phyloP scores from a whole-genome alignment of 768 basidiomycete species.

The Basidioascus undulatus region DNA sequence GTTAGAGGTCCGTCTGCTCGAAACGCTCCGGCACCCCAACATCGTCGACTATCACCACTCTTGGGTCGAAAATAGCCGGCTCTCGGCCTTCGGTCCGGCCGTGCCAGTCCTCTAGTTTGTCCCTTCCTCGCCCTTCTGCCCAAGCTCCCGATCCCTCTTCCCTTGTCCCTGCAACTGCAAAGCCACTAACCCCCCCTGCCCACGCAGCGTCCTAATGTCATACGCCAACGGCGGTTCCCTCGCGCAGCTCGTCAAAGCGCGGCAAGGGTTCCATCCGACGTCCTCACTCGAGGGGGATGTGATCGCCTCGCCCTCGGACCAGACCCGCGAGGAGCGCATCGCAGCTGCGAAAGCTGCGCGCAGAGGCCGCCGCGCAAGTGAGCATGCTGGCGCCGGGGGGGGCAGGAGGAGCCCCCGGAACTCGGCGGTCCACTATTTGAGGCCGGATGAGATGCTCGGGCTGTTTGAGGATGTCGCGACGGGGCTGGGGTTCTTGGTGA shows the following conservation, averaged over 20 bases:
- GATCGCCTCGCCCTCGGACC: conserved; percentile 13
- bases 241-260: conserved; percentile 12
- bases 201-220: conserved; percentile 20
- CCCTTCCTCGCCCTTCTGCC: not conserved
- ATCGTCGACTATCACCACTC: conserved; percentile 90
- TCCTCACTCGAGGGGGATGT: no score
- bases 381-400: conserved; percentile 15
- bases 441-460: conserved; percentile 57
- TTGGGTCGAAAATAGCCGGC: conserved; percentile 67
- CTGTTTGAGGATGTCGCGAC: conserved; percentile 63
- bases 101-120: conserved; percentile 69
- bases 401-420: conserved; percentile 13
- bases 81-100: conserved; percentile 68
- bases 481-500: conserved; percentile 67
- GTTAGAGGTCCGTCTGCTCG: conserved; percentile 49
- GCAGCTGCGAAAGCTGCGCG: conserved; percentile 29
- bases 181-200: not conserved
- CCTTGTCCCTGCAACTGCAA: not conserved
- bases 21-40: conserved; percentile 68
- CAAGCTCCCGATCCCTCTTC: no score
- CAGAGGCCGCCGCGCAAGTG: conserved; percentile 19
- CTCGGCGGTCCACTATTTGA: conserved; percentile 57
- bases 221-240: conserved; percentile 19
- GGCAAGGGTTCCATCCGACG: no score
- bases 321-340: conserved; percentile 21